Conservation (phyloP, 352 stramenopile species). For the Peronosclerospora sorghi region DNA sequence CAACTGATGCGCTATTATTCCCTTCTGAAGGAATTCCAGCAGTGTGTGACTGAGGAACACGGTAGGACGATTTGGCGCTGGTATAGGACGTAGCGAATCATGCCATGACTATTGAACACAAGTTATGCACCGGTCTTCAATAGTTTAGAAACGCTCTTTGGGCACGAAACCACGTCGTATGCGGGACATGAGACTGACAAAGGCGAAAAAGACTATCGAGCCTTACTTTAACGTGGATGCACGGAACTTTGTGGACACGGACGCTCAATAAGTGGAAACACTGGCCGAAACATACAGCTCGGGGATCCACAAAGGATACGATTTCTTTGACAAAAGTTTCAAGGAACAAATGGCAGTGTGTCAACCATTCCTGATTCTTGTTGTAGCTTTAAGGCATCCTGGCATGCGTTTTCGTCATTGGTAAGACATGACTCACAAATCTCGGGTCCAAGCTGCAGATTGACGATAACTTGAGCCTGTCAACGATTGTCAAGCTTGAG, state of each 20-base stretch:
- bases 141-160: constrained; percentile 86
- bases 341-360: constrained; percentile 90
- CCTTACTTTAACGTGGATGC: constrained; percentile 91
- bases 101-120: constrained; percentile 76
- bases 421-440: constrained; percentile 76
- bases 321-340: constrained; percentile 87
- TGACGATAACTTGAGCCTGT: constrained; percentile 90
- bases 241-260: constrained; percentile 86
- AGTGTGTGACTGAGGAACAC: constrained; percentile 80
- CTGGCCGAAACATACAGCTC: constrained; percentile 75
- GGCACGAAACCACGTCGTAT: constrained; percentile 85
- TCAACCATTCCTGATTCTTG: constrained; percentile 88
- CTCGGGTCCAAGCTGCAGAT: constrained; percentile 78
- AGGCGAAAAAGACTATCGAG: constrained; percentile 90
- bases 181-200: constrained; percentile 57
- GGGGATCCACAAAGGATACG: constrained; percentile 86
- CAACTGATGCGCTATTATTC: constrained; percentile 74
- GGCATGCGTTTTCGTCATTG: constrained; percentile 93
- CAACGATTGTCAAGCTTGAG: too few relatives aligned
- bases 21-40: constrained; percentile 72
- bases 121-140: constrained; percentile 88
- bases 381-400: constrained; percentile 84
- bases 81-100: constrained; percentile 84
- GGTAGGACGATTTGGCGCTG: constrained; percentile 80
- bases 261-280: constrained; percentile 89